Conservation (phyloP, 2,329 filamentous ascomycete species). For the Metarhizium anisopliae region DNA sequence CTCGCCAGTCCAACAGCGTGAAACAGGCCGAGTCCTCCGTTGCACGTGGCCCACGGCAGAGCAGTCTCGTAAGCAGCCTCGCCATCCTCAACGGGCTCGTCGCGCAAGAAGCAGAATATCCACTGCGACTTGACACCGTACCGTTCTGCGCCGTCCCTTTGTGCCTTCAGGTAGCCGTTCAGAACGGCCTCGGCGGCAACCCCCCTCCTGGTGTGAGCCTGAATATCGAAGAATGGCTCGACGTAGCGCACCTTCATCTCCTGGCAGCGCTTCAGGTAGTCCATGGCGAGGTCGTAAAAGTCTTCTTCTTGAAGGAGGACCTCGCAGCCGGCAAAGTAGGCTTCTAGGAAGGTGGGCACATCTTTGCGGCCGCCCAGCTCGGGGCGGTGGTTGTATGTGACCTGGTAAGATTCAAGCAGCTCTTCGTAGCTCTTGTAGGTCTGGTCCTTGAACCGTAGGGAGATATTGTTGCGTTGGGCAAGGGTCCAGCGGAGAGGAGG, state of each 20-base stretch:
- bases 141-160: slow-evolving; percentile 46
- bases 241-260: slow-evolving; percentile 58
- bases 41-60: slow-evolving; percentile 25
- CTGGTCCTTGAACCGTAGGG: slow-evolving; percentile 40
- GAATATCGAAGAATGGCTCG: slow-evolving; percentile 72
- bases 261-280: slow-evolving; percentile 57
- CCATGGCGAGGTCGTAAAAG: slow-evolving; percentile 61
- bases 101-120: slow-evolving; percentile 63
- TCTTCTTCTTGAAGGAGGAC: slow-evolving; percentile 55
- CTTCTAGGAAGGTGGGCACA: slow-evolving; percentile 50
- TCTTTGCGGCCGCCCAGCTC: slow-evolving; percentile 27
- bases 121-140: slow-evolving; percentile 54
- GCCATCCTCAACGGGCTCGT: slow-evolving; percentile 63
- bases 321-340: slow-evolving; percentile 70
- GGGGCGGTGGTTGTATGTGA: slow-evolving; percentile 39
- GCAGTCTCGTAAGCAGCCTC: slow-evolving; percentile 46
- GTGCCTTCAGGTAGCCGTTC: slow-evolving; percentile 50
- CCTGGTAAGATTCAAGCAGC: slow-evolving; percentile 53
- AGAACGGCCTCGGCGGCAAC: slow-evolving; percentile 54
- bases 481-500: slow-evolving; percentile 60
- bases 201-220: slow-evolving; percentile 57
- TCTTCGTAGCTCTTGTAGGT: slow-evolving; percentile 48
- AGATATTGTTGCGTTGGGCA: slow-evolving; percentile 53
- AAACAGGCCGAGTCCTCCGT: slow-evolving; percentile 27
- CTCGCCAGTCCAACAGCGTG: slow-evolving; percentile 37